A percentile compares a stretch with the other conserved stretches of the same genome.
Conservation (phyloP, 352 stramenopile genomes). For the Globisporangium camurandrum region DNA sequence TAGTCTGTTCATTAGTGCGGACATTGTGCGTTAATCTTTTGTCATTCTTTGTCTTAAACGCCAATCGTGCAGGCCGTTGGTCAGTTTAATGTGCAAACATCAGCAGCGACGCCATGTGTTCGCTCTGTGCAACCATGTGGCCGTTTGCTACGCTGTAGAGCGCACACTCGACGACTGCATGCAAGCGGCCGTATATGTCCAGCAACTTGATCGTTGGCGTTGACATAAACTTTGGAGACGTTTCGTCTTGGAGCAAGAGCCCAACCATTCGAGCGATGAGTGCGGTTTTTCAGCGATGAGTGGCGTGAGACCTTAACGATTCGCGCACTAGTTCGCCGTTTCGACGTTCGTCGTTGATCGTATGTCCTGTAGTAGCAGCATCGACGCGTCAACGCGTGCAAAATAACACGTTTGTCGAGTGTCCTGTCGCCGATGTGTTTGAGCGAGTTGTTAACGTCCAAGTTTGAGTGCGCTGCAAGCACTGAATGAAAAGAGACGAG, state of each 20-base stretch:
- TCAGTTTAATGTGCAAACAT: constrained; percentile 23
- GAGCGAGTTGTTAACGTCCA: constrained; percentile 31
- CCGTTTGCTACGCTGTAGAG: constrained; percentile 53
- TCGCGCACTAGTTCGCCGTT: constrained; percentile 23
- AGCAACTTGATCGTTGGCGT: constrained; percentile 34
- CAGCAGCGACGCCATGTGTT: constrained; percentile 26
- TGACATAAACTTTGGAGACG: no score
- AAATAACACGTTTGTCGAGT: constrained; percentile 48
- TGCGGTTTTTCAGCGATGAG: constrained; percentile 52
- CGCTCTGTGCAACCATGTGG: constrained; percentile 33
- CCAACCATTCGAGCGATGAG: constrained; percentile 31
- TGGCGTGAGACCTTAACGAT: constrained; percentile 31
- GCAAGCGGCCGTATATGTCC: constrained; percentile 31
- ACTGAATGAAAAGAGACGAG: constrained; percentile 5
- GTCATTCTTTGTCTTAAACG: constrained; percentile 31
- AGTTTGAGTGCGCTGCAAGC: constrained; percentile 2
- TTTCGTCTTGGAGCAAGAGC: constrained; percentile 20
- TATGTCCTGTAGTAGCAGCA: constrained; percentile 18
- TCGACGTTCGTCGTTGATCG: constrained; percentile 27
- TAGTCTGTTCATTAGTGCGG: no score
- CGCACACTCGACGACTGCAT: constrained; percentile 27
- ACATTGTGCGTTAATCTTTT: constrained; percentile 46
- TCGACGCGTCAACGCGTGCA: constrained; percentile 32
- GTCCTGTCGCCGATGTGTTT: constrained; percentile 26
- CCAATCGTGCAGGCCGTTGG: constrained; percentile 22